Base-by-base conservation (phyloP, 1,284 basidiomycete genomes). In the Inonotus obliquus region DNA sequence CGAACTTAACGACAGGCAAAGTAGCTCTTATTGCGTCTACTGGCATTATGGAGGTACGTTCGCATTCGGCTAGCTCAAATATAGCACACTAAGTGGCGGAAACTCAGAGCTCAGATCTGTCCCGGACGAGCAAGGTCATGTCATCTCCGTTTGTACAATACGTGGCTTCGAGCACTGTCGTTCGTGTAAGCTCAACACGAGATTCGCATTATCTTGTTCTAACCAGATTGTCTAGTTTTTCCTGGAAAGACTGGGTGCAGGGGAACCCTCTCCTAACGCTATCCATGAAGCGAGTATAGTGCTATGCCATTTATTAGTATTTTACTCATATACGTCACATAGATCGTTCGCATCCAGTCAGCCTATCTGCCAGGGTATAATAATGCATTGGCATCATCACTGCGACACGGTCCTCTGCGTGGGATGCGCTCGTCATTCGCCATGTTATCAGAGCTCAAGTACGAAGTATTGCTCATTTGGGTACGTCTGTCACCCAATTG, bases 311-410 rank as follows among this genome's bases (percentile, higher is more conserved):
- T 47, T 29, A 14, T 35, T 57, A 25, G 21, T 19, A 39, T 41
- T 21, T 35, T 60, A 35, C 44, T 54, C 35, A 19, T 7, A 11
- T 4, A 17, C 25, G 19, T 25, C 10, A 38, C 44, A 53, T 67
- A 79, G 81, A 82, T 91, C 63, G 83, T 91, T 0, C 80, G 86
- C 27, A 74, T 89, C 11, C 89, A 92, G 73, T 86, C 85, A 0
- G 87, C 87, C 1, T 82, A 87, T 69, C 77, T 92, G 11, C 81
- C 85, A 4, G 83, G 89, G 6, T 91, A 84, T 71, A 86, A 89
- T 63, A 76, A 81, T 19, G 89, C 89, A 0, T 72, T 92, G 13
- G 87, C 87, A 0, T 89, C 87, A 7, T 89, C 85, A 1, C 74
- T 92, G 11, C 80, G 87, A n/a, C 80, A 87, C 49, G 88, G 89